Conservation (phyloP, 2,329 filamentous ascomycete species). For the Aspergillus sp. region DNA sequence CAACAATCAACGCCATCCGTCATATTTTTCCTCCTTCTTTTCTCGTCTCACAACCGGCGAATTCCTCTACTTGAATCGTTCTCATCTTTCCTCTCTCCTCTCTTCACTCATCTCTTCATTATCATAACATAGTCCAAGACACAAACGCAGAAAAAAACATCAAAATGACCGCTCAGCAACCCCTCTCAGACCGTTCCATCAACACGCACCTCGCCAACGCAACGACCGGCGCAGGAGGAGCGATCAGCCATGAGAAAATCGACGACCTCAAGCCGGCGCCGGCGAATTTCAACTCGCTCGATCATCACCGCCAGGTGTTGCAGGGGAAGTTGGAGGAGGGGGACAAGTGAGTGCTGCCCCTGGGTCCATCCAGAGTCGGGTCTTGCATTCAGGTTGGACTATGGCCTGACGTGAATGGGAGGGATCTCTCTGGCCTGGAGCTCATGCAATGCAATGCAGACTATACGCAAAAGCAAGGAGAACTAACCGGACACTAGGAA, state of each 20-base stretch:
- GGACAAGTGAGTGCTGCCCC: constrained; percentile 28
- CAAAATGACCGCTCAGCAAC: constrained; percentile 29
- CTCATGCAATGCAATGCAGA: no score
- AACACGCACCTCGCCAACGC: constrained; percentile 30
- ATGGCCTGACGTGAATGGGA: no score
- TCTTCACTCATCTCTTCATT: not conserved
- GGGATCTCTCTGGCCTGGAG: no score
- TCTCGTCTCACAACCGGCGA: no score
- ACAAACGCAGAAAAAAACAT: not conserved
- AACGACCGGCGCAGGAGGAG: not conserved
- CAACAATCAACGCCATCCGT: constrained; percentile 28
- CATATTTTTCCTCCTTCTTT: constrained; percentile 14
- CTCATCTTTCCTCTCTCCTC: constrained; percentile 2
- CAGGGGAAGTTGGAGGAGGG: constrained; percentile 34
- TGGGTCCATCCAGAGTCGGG: no score
- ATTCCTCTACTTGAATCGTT: not conserved
- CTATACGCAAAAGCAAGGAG: not conserved
- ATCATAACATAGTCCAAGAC: not conserved
- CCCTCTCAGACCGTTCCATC: constrained; percentile 34
- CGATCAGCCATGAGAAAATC: constrained; percentile 15
- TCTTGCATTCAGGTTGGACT: no score
- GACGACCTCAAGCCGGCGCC: constrained; percentile 27
- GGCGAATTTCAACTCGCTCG: constrained; percentile 30
- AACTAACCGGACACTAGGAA: constrained; percentile 11
- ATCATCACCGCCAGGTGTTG: constrained; percentile 36